Evolutionary conservation across 1,139 yeast genomes (phyloP), one percentile per base, ranked within the genome.

Genomic region (Debaryomycetaceae sp.): DNA sequence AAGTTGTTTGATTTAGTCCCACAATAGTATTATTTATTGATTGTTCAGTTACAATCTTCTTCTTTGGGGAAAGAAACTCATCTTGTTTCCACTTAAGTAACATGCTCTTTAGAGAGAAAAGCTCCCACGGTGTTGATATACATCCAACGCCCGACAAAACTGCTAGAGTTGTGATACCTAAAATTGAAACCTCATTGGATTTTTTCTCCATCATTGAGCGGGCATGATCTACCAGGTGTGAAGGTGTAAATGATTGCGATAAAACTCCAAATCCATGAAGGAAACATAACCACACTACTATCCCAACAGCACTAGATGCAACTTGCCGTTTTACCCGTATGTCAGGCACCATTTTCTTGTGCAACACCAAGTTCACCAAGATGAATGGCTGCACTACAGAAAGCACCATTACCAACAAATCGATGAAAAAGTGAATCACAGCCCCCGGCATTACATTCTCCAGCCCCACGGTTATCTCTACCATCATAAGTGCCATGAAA

Each of bases 161-260:
- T 0, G 91, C 88, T 73, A 85, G 81, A 31, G 82, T 65, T 1
- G 87, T 79, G 18, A 86, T 81, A 1, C 95, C 95, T 13, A 81
- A 72, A 38, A 86, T 73, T 2, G 87, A 81, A 4, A 86, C 64
- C 45, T 84, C 78, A 38, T 83, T 80, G 30, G 82, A 69, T 47
- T 71, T 73, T 37, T 50, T 64, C 50, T 67, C 78, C 38, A 62
- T 51, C 24, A 63, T 57, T 6, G 69, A 53, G 36, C 60, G 45
- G 5, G 60, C 40, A 32, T 56, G 48, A 29, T 50, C 46, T 31
- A 41, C 33, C 19, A 49, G 35, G 31, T 44, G 41, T 19, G 43
- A 45, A 3, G 64, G 59, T 9, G 55, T 52, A 40, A 67, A 63
- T 7, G 55, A 47, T 28, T 51, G 61, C 2, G 72, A 59, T 22